Conservation (phyloP, 345 rosid species). For the Salix caprea region DNA sequence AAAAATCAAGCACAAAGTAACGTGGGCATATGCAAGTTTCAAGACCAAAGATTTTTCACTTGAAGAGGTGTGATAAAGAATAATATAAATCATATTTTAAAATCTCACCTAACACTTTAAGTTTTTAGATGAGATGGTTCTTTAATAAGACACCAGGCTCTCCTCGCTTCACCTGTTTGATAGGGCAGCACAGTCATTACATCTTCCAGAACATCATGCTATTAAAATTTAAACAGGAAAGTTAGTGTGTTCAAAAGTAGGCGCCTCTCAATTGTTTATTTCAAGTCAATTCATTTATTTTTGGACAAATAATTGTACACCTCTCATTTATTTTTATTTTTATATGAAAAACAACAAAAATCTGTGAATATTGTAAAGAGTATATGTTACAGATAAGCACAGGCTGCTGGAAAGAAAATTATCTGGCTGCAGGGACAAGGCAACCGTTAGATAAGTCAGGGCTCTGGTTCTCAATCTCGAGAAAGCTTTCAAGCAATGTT, state of each 20-base stretch:
- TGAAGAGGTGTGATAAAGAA: too few relatives aligned
- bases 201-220: background rate
- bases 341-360: background rate
- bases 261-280: background rate
- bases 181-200: background rate
- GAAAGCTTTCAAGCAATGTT: conserved; percentile 84
- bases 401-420: conserved; percentile 2
- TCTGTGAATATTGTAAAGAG: background rate
- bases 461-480: conserved; percentile 81
- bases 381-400: background rate
- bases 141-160: too few relatives aligned
- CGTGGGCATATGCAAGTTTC: rapidly evolving
- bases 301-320: too few relatives aligned
- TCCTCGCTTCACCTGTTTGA: background rate
- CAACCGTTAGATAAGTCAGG: conserved; percentile 68
- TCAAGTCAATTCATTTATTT: background rate
- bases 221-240: too few relatives aligned
- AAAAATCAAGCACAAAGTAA: too few relatives aligned
- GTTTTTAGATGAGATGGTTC: too few relatives aligned
- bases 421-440: conserved; percentile 78
- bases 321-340: background rate
- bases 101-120: too few relatives aligned
- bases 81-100: too few relatives aligned
- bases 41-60: too few relatives aligned
- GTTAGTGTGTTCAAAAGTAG: background rate